Evolutionary conservation across 139 green algal species (phyloP).

Genomic region (Chlorella vulgaris): DNA sequence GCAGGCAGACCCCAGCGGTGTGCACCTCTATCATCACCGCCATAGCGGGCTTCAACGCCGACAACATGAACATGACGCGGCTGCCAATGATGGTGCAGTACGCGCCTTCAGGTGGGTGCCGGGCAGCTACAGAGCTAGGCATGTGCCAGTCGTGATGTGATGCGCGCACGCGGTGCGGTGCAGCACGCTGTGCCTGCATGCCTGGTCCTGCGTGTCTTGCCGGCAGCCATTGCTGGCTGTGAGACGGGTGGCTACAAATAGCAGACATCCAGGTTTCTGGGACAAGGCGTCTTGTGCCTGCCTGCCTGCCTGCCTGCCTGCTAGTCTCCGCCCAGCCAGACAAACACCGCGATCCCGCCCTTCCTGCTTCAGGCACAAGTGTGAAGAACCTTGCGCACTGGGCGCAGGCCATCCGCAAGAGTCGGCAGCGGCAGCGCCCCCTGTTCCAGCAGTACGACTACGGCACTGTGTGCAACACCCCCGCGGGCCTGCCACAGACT

Average conservation of each 20-base stretch:
- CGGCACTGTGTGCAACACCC: constrained; percentile 10
- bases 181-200: background rate
- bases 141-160: too few species aligned
- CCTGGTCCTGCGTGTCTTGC: background rate
- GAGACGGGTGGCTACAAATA: background rate
- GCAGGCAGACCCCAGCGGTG: constrained; percentile 27
- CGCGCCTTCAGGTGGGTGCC: constrained; percentile 42
- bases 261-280: background rate
- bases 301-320: too few species aligned
- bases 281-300: too few species aligned
- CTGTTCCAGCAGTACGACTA: constrained; percentile 45
- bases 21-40: constrained; percentile 56
- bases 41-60: constrained; percentile 59
- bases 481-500: background rate
- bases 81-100: constrained; percentile 54
- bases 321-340: too few species aligned
- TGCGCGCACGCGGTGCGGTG: too few species aligned
- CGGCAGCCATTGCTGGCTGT: too few species aligned
- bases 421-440: background rate
- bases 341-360: too few species aligned
- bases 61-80: constrained; percentile 58
- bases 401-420: constrained; percentile 34
- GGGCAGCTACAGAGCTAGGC: too few species aligned
- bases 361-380: constrained; percentile 28
- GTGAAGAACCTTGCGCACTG: constrained; percentile 49